Conservation (phyloP, 2,329 filamentous ascomycete genomes). For the Nemania diffusa region DNA sequence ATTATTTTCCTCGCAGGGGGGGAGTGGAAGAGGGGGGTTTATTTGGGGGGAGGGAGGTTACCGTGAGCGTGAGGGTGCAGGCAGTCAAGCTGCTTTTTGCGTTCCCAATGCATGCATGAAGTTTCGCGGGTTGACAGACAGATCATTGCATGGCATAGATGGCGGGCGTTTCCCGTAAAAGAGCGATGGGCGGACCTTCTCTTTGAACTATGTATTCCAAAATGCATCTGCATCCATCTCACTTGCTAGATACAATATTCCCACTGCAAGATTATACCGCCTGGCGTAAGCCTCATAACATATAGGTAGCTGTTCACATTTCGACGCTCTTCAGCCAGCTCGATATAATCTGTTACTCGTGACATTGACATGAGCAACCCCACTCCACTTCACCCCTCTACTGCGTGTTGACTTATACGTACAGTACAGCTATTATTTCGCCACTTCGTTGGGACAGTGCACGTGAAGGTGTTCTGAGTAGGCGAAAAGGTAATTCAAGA, state of each 20-base stretch:
- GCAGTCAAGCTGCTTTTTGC: slow-evolving; percentile 25
- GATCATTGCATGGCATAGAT: slow-evolving; percentile 38
- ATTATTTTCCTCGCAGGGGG: slow-evolving; percentile 1
- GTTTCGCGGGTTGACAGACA: slow-evolving; percentile 27
- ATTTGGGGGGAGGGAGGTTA: background rate
- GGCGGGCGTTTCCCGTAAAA: slow-evolving; percentile 29
- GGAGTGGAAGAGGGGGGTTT: background rate
- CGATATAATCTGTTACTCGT: background rate
- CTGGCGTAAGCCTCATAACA: background rate
- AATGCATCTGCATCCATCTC: slow-evolving; percentile 32
- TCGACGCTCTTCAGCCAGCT: background rate
- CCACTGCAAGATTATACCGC: slow-evolving; percentile 16
- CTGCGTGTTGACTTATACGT: no score
- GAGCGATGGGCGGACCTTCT: slow-evolving; percentile 28
- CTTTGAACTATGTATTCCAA: slow-evolving; percentile 28
- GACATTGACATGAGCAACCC: no score
- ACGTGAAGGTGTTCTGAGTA: background rate
- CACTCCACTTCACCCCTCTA: no score
- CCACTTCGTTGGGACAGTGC: background rate
- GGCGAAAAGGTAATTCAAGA: background rate
- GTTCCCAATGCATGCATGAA: slow-evolving; percentile 34
- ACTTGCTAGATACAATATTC: slow-evolving; percentile 26
- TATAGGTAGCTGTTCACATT: background rate
- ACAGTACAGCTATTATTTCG: background rate
- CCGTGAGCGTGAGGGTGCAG: slow-evolving; percentile 11